phyloP scores from a whole-genome alignment of 768 basidiomycete genomes.

The Psilocybe subaeruginosa region DNA sequence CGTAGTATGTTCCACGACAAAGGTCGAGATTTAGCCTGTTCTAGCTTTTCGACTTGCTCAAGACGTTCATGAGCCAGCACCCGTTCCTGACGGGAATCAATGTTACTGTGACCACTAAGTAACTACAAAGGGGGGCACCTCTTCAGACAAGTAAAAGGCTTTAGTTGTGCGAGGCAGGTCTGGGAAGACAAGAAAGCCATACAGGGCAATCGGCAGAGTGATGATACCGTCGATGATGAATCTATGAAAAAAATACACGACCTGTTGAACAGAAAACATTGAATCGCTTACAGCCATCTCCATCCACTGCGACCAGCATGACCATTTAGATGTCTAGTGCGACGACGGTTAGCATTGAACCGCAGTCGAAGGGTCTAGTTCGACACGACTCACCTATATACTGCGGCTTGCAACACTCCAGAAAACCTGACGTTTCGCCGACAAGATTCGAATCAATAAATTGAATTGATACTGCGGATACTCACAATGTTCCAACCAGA shows the following conservation, averaged over 20 bases:
- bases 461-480: not conserved
- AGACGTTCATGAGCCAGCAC: slow-evolving; percentile 53
- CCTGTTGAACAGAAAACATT: not conserved
- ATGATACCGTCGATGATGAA: slow-evolving; percentile 76
- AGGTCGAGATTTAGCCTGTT: slow-evolving; percentile 42
- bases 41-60: slow-evolving; percentile 28
- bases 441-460: not conserved
- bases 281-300: slow-evolving; percentile 60
- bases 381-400: slow-evolving; percentile 48
- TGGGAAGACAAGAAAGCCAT: slow-evolving; percentile 75
- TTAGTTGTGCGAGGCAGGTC: slow-evolving; percentile 67
- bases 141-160: slow-evolving; percentile 63
- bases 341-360: not conserved
- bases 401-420: slow-evolving; percentile 64
- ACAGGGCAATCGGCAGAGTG: slow-evolving; percentile 70
- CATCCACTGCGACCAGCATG: slow-evolving; percentile 59
- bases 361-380: not conserved
- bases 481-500: slow-evolving; percentile 61
- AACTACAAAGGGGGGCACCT: slow-evolving; percentile 36
- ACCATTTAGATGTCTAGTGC: slow-evolving; percentile 54
- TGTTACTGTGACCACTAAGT: not conserved
- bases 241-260: slow-evolving; percentile 29
- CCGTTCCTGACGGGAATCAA: slow-evolving; percentile 49
- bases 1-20: slow-evolving; percentile 50
- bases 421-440: slow-evolving; percentile 52